phyloP scores from a whole-genome alignment of 345 rosid genomes.

The Noccaea caerulescens region DNA sequence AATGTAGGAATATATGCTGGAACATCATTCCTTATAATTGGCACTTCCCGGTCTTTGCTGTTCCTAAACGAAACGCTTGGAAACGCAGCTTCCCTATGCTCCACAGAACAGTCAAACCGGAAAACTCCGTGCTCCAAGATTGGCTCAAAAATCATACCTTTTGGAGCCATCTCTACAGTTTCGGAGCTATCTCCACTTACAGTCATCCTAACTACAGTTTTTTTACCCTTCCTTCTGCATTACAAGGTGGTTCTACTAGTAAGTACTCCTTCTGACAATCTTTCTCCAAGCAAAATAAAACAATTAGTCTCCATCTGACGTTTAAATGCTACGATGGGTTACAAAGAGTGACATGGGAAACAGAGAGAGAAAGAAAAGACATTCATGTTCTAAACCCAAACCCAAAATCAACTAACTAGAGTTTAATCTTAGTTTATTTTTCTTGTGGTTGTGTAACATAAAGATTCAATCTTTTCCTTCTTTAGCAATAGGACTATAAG shows the following conservation, averaged over 20 bases:
- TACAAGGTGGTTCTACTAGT: slow-evolving; percentile 35
- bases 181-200: slow-evolving; percentile 43
- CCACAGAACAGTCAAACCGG: slow-evolving; percentile 68
- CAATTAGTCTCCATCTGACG: slow-evolving; percentile 21
- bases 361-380: no score
- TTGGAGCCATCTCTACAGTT: slow-evolving; percentile 40
- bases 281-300: slow-evolving; percentile 32
- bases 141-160: slow-evolving; percentile 69
- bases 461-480: no score
- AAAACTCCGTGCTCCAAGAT: slow-evolving; percentile 78
- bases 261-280: slow-evolving; percentile 24
- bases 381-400: no score
- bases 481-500: no score
- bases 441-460: no score
- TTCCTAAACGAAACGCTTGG: slow-evolving; percentile 75
- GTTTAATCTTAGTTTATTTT: no score
- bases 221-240: slow-evolving; percentile 50
- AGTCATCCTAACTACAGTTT: slow-evolving; percentile 49
- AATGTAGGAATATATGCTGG: slow-evolving; percentile 64
- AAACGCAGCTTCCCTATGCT: slow-evolving; percentile 58
- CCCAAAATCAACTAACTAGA: no score
- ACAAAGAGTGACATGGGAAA: no score
- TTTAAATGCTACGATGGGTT: background rate
- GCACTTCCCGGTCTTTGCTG: slow-evolving; percentile 59
- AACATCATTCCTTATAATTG: slow-evolving; percentile 43